A percentile compares a stretch with the other conserved stretches of the same genome.
Conservation (phyloP, 371 early-diverging fungal species). For the Mucor mucedo region DNA sequence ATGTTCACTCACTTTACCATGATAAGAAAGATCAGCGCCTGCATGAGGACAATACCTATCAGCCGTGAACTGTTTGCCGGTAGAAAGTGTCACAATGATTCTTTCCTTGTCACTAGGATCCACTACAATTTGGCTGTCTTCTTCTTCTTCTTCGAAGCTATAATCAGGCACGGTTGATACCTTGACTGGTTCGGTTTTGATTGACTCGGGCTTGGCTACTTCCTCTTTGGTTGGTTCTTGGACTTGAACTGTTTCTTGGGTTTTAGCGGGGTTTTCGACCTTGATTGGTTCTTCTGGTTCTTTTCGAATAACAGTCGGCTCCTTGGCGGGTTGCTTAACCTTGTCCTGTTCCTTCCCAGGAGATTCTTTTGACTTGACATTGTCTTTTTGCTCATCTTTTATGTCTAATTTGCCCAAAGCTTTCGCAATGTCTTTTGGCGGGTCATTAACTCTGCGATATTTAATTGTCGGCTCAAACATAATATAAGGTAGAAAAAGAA, state of each 20-base stretch:
- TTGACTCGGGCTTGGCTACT: background rate
- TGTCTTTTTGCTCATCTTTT: background rate
- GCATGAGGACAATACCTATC: constrained; percentile 61
- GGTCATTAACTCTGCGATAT: constrained; percentile 40
- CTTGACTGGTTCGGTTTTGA: background rate
- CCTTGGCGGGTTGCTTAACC: background rate
- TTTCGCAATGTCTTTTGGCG: constrained; percentile 5
- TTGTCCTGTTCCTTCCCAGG: background rate
- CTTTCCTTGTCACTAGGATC: constrained; percentile 49
- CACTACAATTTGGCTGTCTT: constrained; percentile 34
- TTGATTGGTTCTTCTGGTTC: too few species aligned
- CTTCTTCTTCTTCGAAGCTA: constrained; percentile 27
- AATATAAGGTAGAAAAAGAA: constrained; percentile 5
- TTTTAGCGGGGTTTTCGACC: too few species aligned
- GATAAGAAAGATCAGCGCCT: constrained; percentile 50
- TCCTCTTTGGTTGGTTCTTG: background rate
- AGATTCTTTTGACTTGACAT: background rate
- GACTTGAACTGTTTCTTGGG: background rate
- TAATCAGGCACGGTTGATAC: constrained; percentile 4
- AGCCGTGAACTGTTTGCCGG: constrained; percentile 45
- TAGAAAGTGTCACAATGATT: constrained; percentile 46
- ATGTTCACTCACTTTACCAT: constrained; percentile 44
- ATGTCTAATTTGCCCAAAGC: background rate
- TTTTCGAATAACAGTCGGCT: too few species aligned
- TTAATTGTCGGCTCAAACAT: constrained; percentile 57